Evolutionary conservation across 2,329 filamentous ascomycete genomes (phyloP).

Genomic region (Cryphonectria naterciae): DNA sequence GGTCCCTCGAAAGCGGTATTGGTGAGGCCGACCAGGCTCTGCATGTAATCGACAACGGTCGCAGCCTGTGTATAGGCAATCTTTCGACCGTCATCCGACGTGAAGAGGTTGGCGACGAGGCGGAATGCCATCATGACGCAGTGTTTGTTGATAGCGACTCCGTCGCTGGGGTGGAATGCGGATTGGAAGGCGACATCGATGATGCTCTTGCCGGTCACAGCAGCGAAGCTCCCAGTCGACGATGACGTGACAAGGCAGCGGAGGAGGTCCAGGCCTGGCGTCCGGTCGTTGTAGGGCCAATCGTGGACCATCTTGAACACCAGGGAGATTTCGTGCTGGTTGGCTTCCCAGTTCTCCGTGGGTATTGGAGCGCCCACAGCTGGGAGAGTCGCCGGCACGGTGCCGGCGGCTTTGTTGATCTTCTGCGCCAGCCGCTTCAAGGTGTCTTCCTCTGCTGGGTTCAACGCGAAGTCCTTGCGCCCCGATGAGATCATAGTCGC

Average conservation of each 20-base stretch:
- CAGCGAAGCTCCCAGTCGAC: constrained; percentile 63
- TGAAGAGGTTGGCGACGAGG: constrained; percentile 82
- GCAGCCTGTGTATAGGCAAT: constrained; percentile 64
- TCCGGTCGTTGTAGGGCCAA: constrained; percentile 80
- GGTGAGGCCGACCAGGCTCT: constrained; percentile 60
- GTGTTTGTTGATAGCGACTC: constrained; percentile 68
- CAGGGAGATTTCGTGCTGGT: constrained; percentile 60
- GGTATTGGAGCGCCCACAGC: constrained; percentile 15
- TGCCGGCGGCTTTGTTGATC: constrained; percentile 61
- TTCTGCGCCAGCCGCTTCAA: constrained; percentile 64
- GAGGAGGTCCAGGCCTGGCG: constrained; percentile 85
- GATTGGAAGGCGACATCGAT: constrained; percentile 56
- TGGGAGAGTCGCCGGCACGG: constrained; percentile 23
- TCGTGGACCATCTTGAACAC: constrained; percentile 72
- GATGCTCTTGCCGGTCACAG: constrained; percentile 59
- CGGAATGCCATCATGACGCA: constrained; percentile 87
- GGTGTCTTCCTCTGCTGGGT: constrained; percentile 68
- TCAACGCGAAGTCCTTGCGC: constrained; percentile 74
- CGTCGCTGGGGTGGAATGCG: constrained; percentile 46
- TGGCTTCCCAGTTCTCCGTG: constrained; percentile 35
- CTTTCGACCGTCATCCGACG: constrained; percentile 70
- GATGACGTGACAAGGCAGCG: constrained; percentile 78
- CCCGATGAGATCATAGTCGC: constrained; percentile 71
- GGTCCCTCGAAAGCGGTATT: constrained; percentile 50
- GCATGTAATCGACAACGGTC: constrained; percentile 64